Base-by-base conservation (phyloP, 805 yeast species). In the Yamadazyma olivae region DNA sequence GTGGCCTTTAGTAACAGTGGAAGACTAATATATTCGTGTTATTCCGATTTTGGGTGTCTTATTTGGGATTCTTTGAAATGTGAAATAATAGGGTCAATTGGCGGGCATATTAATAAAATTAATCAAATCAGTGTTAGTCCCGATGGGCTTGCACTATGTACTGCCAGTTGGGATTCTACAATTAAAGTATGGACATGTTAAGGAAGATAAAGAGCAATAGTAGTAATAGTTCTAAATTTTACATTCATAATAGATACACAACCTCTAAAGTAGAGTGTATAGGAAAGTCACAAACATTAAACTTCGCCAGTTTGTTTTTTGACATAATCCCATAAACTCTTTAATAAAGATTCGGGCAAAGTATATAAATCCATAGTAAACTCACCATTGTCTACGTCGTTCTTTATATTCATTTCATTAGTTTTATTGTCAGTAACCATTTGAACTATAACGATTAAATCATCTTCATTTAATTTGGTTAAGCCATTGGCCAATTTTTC, bases 361-460 rank as follows among this genome's bases (percentile, higher is more conserved):
- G 97, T 90, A 61, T 79, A 90, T 49, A 91, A 74, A 64, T 91
- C 99, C 86, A 91, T 87, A 36, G 95, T 88, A 60, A 93, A 91
- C 67, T 93, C 98, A 35, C 99, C 99, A 51, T 87, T 91, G 44
- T 91, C 98, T 33, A 87, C 89, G 53, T 91, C 95, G 59, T 93
- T 91, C 57, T 90, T 90, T 50, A 91, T 83, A 62, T 84, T 89
- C 95, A 91, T 91, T 32, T 91, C 98, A 30, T 87, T 79, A 4
- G 98, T 88, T 56, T 87, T 78, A 65, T 93, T 93, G 59, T 91
- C 98, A 29, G 95, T 89, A 27, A 91, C 93, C 96, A 91, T 90
- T 64, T 91, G 98, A 37, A 91, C 98, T 32, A 93, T 93, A 22
- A 89, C 95, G 33, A 93, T 77, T 48, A 91, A 71, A 61, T 93